Base-by-base conservation (phyloP, 1,284 basidiomycete genomes). In the Takashimella tepidaria region DNA sequence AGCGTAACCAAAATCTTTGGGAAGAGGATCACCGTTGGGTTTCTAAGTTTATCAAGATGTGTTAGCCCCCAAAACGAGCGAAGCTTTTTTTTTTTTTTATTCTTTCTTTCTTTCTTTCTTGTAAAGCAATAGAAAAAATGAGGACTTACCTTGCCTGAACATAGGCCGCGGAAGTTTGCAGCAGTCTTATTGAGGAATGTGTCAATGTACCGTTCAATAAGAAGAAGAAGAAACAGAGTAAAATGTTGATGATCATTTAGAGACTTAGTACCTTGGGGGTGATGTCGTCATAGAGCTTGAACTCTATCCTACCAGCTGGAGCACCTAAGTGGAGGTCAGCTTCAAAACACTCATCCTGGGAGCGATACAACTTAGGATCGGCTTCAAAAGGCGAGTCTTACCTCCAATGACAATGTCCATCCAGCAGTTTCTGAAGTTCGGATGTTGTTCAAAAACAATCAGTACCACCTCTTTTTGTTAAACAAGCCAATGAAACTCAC, bases 1-100 rank as follows among this genome's bases (percentile, higher is more conserved):
- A 75, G 84, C 80, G 79, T 85, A 86, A 8, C 83, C 83, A 60
- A 81, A 82, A 8, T 82, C 85, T 57, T 63, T 62, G 22, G 65
- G 65, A 11, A 69, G 54, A 43, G 54, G 49, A 5, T 55, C 53
- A 2, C 64, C 64, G 40, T 68, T 56, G 10, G 55, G 50, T 59
- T 63, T 67, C 63, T 67, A 45, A 27, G 6, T n/a, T 37, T 37
- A 16, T n/a, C n/a, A n/a, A n/a, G n/a, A n/a, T n/a, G n/a, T n/a
- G n/a, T n/a, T n/a, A n/a, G n/a, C n/a, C n/a, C n/a, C n/a, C n/a
- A n/a, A n/a, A n/a, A n/a, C n/a, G n/a, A n/a, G n/a, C n/a, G n/a
- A n/a, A n/a, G n/a, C n/a, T n/a, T n/a, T n/a, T n/a, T n/a, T n/a
- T n/a, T n/a, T n/a, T n/a, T n/a, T n/a, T n/a, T n/a, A n/a, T n/a